Base-by-base conservation (phyloP, 768 basidiomycete genomes). In the Tephrocybe sp. region DNA sequence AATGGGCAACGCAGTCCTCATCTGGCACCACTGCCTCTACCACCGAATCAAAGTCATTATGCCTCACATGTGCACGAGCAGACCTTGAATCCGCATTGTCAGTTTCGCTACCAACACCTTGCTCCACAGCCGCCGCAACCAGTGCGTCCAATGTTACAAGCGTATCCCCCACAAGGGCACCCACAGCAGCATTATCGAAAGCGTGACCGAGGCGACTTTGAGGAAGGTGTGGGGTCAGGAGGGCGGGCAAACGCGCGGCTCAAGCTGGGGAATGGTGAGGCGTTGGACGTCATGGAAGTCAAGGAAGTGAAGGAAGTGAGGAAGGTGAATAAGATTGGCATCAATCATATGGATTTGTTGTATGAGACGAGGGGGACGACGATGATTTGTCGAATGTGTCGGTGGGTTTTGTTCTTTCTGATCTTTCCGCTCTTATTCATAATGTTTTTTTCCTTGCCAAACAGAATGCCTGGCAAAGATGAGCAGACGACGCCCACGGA, bases 281-380 rank as follows among this genome's bases (percentile, higher is more conserved):
- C 7, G 7, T 25, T 21, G 18, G 17, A 4, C 8, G 45, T 30
- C 32, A 33, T 12, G 32, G 45, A 28, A 14, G 23, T 17, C 24
- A 17, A 41, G 21, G n/a, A 36, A 10, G 23, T 21, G 23, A 17
- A 34, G 21, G 11, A 20, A 10, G 11, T 17, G 23, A 28, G n/a
- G 14, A n/a, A 18, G 44, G 23, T 18, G 36, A 62, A 58, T 44
- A 65, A 62, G 38, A 55, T 70, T 24, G 67, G 68, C 23, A 67
- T 70, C 28, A 64, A 54, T 8, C 68, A 70, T 53, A 60, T 70
- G 45, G 62, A 67, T 37, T 48, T 70, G 45, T 45, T 70, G 34
- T 70, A 66, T 50, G 65, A 63, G 50, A 62, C 60, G 9, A 54
- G 57, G 33, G 56, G 44, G 2, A 48, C 58, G 14, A 42, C 47